phyloP scores from a whole-genome alignment of 768 basidiomycete genomes.

The Russula abietina region DNA sequence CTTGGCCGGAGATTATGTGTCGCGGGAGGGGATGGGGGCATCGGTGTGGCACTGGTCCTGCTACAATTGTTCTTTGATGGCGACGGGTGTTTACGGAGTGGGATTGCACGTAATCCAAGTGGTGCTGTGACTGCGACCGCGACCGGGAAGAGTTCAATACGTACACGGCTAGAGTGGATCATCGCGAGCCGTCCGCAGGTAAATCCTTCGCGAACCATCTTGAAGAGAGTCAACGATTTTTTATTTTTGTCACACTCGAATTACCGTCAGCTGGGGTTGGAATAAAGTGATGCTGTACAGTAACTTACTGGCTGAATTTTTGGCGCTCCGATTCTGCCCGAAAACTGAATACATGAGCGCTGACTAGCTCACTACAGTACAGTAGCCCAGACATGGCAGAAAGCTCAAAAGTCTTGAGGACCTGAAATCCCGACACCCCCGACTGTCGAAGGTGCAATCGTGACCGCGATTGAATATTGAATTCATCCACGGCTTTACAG shows the following conservation, averaged over 20 bases:
- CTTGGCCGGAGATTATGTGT: constrained; percentile 42
- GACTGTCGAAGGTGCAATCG: no score
- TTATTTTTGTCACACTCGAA: constrained; percentile 45
- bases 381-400: no score
- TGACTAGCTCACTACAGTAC: no score
- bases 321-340: no score
- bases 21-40: constrained; percentile 54
- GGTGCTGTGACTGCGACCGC: neutral
- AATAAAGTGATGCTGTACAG: no score
- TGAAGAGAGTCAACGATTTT: constrained; percentile 75
- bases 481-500: no score
- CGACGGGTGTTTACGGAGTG: constrained; percentile 32
- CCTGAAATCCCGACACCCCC: no score
- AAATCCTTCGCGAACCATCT: constrained; percentile 77
- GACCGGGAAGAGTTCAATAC: constrained; percentile 56
- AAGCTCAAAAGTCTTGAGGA: no score
- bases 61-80: constrained; percentile 56
- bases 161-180: constrained; percentile 79
- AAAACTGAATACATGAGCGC: no score
- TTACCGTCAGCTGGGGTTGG: neutral
- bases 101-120: neutral
- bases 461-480: no score
- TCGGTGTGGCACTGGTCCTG: constrained; percentile 57
- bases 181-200: constrained; percentile 65
- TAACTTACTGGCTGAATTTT: no score